Conservation (phyloP, 1,284 basidiomycete species). For the Bjerkandera adusta region DNA sequence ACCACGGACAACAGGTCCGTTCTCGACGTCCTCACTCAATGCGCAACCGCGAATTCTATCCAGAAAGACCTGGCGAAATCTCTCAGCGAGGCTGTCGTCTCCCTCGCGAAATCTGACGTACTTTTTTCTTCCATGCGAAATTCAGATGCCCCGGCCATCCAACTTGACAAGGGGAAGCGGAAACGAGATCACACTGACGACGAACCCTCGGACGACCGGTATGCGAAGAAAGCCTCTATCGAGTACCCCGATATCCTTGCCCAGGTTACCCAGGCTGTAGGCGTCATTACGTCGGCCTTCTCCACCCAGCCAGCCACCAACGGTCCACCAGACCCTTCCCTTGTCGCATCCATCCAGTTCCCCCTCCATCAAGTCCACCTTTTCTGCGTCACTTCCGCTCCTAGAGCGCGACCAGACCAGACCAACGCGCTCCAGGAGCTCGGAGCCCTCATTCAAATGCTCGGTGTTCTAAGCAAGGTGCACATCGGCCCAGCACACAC, state of each 20-base stretch:
- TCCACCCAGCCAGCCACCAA: slow-evolving; percentile 22
- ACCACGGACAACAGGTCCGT: slow-evolving; percentile 43
- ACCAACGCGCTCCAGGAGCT: slow-evolving; percentile 62
- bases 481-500: slow-evolving; percentile 54
- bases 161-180: slow-evolving; percentile 63
- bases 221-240: slow-evolving; percentile 43
- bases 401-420: slow-evolving; percentile 49
- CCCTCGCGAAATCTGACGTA: slow-evolving; percentile 58
- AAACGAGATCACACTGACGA: slow-evolving; percentile 60
- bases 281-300: slow-evolving; percentile 39
- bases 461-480: slow-evolving; percentile 72
- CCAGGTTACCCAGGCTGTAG: slow-evolving; percentile 57
- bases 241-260: slow-evolving; percentile 38
- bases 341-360: slow-evolving; percentile 63
- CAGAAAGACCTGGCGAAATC: slow-evolving; percentile 49
- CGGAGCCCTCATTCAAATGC: slow-evolving; percentile 70
- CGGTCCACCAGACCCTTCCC: slow-evolving; percentile 46
- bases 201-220: slow-evolving; percentile 28
- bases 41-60: slow-evolving; percentile 45
- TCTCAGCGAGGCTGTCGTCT: slow-evolving; percentile 57
- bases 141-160: slow-evolving; percentile 55
- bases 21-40: slow-evolving; percentile 50
- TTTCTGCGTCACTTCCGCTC: slow-evolving; percentile 67
- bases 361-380: slow-evolving; percentile 72
- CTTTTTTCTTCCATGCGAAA: slow-evolving; percentile 63